A percentile compares a stretch with the other conserved stretches of the same genome.
Evolutionary conservation across 2,329 filamentous ascomycete species (phyloP).

Genomic region (Penicillium sp.): DNA sequence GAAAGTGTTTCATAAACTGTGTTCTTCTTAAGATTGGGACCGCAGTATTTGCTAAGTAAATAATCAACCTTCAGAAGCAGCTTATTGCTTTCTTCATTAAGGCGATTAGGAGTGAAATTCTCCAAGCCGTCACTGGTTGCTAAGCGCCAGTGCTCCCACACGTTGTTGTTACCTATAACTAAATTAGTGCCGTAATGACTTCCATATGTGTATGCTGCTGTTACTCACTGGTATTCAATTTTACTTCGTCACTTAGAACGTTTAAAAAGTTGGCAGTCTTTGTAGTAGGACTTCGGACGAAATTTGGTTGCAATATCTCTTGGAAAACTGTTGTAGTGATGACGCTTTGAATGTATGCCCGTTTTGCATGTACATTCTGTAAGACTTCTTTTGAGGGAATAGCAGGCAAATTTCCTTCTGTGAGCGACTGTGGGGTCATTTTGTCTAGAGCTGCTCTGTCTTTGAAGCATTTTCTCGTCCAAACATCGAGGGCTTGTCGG

Average conservation of each 20-base stretch:
- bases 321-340: not conserved
- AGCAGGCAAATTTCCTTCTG: not conserved
- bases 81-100: not conserved
- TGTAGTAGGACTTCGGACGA: not conserved
- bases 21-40: not conserved
- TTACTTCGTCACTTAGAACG: not conserved
- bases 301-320: not conserved
- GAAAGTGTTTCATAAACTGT: not conserved
- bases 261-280: not conserved
- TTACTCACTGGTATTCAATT: conserved; percentile 11
- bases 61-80: conserved; percentile 4
- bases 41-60: not conserved
- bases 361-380: not conserved
- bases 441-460: not conserved
- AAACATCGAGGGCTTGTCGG: conserved; percentile 13
- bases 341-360: not conserved
- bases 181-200: not conserved
- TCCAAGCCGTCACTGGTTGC: conserved; percentile 17
- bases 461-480: conserved; percentile 16
- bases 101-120: not conserved
- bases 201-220: not conserved
- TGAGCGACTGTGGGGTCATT: not conserved
- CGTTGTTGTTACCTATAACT: conserved; percentile 11
- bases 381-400: not conserved
- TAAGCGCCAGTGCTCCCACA: conserved; percentile 19